These are phyloP conservation scores for Colletotrichum euphorbiae DNA, from an alignment of 2,329 filamentous ascomycete species.

Conservation along the genomic window DNA sequence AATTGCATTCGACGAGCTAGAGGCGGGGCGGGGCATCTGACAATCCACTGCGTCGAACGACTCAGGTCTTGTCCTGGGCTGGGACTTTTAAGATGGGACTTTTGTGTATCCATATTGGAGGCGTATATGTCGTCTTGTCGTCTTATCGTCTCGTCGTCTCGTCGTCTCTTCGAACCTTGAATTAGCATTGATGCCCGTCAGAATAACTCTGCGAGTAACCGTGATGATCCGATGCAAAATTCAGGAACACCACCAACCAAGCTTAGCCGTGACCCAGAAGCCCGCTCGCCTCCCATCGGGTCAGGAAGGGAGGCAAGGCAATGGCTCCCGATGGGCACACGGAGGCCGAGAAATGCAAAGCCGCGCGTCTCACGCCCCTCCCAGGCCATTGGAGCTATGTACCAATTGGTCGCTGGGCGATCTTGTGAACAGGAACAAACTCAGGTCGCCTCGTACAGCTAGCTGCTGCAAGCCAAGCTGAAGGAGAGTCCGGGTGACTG, in stretches of 20 bases:
- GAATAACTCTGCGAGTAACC: not conserved
- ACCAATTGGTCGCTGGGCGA: slow-evolving; percentile 8
- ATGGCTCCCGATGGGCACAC: not conserved
- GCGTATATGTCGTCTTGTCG: too few species aligned
- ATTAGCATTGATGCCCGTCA: not conserved
- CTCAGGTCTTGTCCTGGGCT: slow-evolving; percentile 12
- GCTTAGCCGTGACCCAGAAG: slow-evolving; percentile 8
- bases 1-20: slow-evolving; percentile 12
- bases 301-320: not conserved
- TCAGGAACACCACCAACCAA: slow-evolving; percentile 26
- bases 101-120: not conserved
- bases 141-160: not conserved
- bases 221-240: slow-evolving; percentile 33
- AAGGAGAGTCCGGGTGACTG: slow-evolving; percentile 20
- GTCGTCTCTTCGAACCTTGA: not conserved
- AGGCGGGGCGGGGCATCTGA: slow-evolving; percentile 38
- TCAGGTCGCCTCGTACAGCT: not conserved
- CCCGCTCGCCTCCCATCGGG: slow-evolving; percentile 20
- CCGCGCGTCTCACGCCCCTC: slow-evolving; percentile 33
- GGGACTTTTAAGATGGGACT: not conserved
- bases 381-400: slow-evolving; percentile 5
- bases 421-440: not conserved
- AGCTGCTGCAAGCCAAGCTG: slow-evolving; percentile 6
- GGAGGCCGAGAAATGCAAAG: slow-evolving; percentile 13
- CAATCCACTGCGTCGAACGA: slow-evolving; percentile 27